phyloP scores from a whole-genome alignment of 2,329 filamentous ascomycete genomes.

The Stachybotrys chlorohalonatus region DNA sequence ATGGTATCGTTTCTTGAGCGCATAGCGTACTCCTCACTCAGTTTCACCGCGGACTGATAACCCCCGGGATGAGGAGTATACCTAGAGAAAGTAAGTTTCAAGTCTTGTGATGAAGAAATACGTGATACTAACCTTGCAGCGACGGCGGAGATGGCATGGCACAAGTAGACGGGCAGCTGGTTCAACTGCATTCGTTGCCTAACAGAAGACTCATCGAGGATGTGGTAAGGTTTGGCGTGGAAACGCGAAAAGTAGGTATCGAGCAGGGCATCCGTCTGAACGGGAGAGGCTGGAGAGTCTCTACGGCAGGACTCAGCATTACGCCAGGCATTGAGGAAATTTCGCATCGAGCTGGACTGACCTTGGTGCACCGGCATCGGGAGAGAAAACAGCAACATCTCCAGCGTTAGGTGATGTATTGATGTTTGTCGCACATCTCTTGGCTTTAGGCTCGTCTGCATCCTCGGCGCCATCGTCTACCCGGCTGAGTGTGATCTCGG shows the following conservation, averaged over 20 bases:
- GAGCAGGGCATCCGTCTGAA: slow-evolving; percentile 54
- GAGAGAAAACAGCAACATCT: slow-evolving; percentile 5
- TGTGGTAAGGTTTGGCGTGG: slow-evolving; percentile 74
- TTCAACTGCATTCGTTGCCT: slow-evolving; percentile 63
- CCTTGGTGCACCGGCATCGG: background rate
- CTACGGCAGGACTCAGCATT: slow-evolving; percentile 16
- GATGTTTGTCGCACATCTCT: slow-evolving; percentile 5
- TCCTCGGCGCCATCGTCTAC: slow-evolving; percentile 5
- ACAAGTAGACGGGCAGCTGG: slow-evolving; percentile 49
- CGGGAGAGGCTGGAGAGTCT: slow-evolving; percentile 33
- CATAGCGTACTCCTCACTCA: slow-evolving; percentile 65
- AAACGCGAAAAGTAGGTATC: slow-evolving; percentile 74
- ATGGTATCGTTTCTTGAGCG: slow-evolving; percentile 63
- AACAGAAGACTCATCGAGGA: slow-evolving; percentile 68
- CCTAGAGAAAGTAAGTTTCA: slow-evolving; percentile 23
- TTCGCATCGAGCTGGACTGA: background rate
- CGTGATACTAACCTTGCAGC: slow-evolving; percentile 42
- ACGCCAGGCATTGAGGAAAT: background rate
- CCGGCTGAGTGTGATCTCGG: background rate
- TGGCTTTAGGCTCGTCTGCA: slow-evolving; percentile 13
- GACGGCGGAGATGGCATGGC: slow-evolving; percentile 51
- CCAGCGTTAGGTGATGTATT: background rate
- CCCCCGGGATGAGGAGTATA: slow-evolving; percentile 60
- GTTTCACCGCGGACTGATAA: slow-evolving; percentile 56
- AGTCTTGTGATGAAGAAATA: background rate